Conservation (phyloP, 495 filamentous ascomycete species). For the Massariosphaeria phaeospora region DNA sequence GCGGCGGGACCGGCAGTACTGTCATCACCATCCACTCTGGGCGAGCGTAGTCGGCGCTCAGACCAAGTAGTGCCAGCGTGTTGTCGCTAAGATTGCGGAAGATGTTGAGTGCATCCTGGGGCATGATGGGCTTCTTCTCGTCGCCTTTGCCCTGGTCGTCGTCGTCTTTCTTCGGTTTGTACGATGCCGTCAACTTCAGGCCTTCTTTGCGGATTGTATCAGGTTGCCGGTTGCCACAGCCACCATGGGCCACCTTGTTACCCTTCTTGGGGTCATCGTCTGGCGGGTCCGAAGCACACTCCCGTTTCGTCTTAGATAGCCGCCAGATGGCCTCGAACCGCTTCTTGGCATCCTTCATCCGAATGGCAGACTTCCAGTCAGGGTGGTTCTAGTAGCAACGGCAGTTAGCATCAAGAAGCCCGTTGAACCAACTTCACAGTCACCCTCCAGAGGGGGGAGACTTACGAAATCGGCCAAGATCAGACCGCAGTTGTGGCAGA, state of each 20-base stretch:
- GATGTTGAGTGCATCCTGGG: constrained; percentile 74
- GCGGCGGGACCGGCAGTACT: constrained; percentile 89
- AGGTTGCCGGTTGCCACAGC: constrained; percentile 88
- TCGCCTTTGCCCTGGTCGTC: constrained; percentile 63
- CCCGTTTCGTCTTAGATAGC: constrained; percentile 76
- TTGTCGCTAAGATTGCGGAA: constrained; percentile 74
- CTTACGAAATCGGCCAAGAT: constrained; percentile 92
- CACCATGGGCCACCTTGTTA: constrained; percentile 60
- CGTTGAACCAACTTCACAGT: no score
- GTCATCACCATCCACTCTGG: constrained; percentile 99
- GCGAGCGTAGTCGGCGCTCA: constrained; percentile 88
- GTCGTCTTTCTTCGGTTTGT: constrained; percentile 66
- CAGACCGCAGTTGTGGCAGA: constrained; percentile 97
- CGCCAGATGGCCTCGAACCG: constrained; percentile 88
- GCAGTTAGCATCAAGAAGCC: constrained; percentile 70
- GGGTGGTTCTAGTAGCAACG: constrained; percentile 69
- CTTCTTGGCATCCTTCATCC: constrained; percentile 80
- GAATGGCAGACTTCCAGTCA: constrained; percentile 73
- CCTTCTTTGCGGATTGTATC: constrained; percentile 74
- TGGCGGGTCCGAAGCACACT: constrained; percentile 69
- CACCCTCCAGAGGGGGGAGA: constrained; percentile 54
- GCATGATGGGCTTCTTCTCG: constrained; percentile 81
- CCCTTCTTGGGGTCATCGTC: constrained; percentile 55
- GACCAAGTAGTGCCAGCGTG: constrained; percentile 78
- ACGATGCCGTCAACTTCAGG: constrained; percentile 74